Evolutionary conservation across 1,139 yeast genomes (phyloP), one percentile per base, ranked within the genome.

Genomic region (Candida sanyaensis): DNA sequence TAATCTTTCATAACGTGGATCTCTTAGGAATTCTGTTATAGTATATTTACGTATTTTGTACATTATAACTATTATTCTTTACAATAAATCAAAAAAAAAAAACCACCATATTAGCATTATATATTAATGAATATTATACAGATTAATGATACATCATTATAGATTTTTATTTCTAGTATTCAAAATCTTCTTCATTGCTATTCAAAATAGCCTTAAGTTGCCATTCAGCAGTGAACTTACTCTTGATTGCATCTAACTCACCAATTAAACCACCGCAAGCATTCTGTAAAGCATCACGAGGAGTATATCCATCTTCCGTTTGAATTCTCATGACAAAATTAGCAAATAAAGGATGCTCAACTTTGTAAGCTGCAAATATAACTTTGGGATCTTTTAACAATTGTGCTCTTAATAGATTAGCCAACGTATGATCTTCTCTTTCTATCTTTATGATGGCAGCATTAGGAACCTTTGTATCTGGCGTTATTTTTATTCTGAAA

Each of bases 261-360:
- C 84, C 81, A 55, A 93, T 89, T 51, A 93, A 78, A 38, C 85
- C 77, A 51, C 88, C 81, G 65, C 98, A 91, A 2, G 99, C 98
- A 60, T 88, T 88, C 60, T 81, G 87, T 60, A 93, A 76, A 0
- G 98, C 98, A 52, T 87, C 93, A 61, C 85, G 83, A 24, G 99
- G 99, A 44, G 90, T 80, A 64, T 91, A 91, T 47, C 93, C 96
- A 56, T 93, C 98, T 59, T 89, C 96, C 0, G 98, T 93, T 68
- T 93, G 99, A 42, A 93, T 81, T 68, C 99, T 82, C 81, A 95
- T 81, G 44, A 92, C 83, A 62, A 93, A 93, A 65, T 89, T 89
- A 41, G 99, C 97, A 69, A 95, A 93, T 56, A 93, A 77, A 7
- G 99, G 99, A 71, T 93, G 99, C 67, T 92, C 98, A 37, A 93